phyloP scores from a whole-genome alignment of 805 yeast species.

The Myxozyma neotropica region DNA sequence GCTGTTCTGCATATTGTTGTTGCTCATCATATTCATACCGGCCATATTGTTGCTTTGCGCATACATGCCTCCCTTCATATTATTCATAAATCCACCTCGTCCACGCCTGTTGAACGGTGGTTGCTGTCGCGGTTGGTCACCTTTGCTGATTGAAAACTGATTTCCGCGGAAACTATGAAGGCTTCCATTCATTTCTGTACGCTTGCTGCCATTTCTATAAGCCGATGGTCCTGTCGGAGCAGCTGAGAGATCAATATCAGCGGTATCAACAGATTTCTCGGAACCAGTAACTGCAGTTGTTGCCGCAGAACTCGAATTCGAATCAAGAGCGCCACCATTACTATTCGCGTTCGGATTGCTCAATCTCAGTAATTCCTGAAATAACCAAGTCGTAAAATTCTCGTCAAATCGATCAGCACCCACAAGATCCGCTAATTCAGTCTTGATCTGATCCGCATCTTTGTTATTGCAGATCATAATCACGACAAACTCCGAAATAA shows the following conservation, averaged over 20 bases:
- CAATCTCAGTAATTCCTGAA: slow-evolving; percentile 4
- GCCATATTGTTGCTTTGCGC: background rate
- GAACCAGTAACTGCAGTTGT: background rate
- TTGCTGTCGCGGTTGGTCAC: background rate
- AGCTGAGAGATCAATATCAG: background rate
- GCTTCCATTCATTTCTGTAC: background rate
- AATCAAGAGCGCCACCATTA: background rate
- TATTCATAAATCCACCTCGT: background rate
- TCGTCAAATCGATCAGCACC: slow-evolving; percentile 36
- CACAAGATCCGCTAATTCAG: slow-evolving; percentile 36
- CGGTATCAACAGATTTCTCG: background rate
- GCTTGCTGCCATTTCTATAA: background rate
- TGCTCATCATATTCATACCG: background rate
- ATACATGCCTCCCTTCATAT: background rate
- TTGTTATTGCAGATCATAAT: slow-evolving; percentile 38
- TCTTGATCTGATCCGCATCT: slow-evolving; percentile 33
- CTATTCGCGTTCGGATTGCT: background rate
- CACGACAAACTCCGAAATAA: slow-evolving; percentile 39
- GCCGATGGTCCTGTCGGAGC: background rate
- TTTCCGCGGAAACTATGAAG: slow-evolving; percentile 8
- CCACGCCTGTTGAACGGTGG: background rate
- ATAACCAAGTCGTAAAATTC: slow-evolving; percentile 37
- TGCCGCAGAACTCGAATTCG: background rate
- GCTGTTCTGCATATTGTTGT: background rate
- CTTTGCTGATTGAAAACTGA: slow-evolving; percentile 4